These are phyloP conservation scores for Claviceps citrina DNA, from an alignment of 2,329 filamentous ascomycete species.

Conservation along the genomic window DNA sequence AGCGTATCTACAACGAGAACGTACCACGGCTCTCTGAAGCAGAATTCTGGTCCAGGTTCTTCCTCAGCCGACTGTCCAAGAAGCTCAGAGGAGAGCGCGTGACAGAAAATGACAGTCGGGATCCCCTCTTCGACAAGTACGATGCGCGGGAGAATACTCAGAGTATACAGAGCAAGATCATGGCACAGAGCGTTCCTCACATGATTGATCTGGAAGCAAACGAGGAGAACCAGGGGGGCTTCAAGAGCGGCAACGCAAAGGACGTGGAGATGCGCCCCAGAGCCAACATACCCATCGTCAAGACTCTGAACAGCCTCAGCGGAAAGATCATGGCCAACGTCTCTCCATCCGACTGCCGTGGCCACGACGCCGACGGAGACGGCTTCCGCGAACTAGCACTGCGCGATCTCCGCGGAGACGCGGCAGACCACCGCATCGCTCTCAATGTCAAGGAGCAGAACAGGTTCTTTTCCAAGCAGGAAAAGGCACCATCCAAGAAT, in stretches of 20 bases:
- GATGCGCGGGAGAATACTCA: constrained; percentile 54
- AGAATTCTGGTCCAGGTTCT: constrained; percentile 89
- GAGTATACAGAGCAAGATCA: constrained; percentile 35
- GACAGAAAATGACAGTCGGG: constrained; percentile 57
- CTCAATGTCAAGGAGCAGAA: constrained; percentile 82
- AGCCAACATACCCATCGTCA: constrained; percentile 72
- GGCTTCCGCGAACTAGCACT: constrained; percentile 62
- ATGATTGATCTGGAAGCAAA: constrained; percentile 90
- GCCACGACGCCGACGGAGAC: constrained; percentile 50
- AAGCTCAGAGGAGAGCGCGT: constrained; percentile 82
- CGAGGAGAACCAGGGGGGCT: constrained; percentile 82
- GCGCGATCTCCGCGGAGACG: constrained; percentile 62
- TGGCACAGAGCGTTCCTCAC: constrained; percentile 58
- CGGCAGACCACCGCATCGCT: constrained; percentile 60
- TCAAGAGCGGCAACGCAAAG: constrained; percentile 66
- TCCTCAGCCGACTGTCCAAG: constrained; percentile 78
- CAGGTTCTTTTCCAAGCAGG: constrained; percentile 56
- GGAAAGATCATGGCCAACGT: constrained; percentile 89
- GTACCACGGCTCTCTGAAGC: constrained; percentile 66
- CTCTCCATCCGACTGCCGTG: constrained; percentile 57
- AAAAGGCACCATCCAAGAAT: constrained; percentile 30
- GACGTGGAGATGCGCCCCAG: constrained; percentile 80
- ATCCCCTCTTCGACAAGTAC: constrained; percentile 75
- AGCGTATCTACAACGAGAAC: constrained; percentile 82
- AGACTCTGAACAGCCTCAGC: constrained; percentile 76